A percentile compares a stretch with the other conserved stretches of the same genome.
phyloP scores from a whole-genome alignment of 73 alveolate genomes.

The Paramecium biaurelia region DNA sequence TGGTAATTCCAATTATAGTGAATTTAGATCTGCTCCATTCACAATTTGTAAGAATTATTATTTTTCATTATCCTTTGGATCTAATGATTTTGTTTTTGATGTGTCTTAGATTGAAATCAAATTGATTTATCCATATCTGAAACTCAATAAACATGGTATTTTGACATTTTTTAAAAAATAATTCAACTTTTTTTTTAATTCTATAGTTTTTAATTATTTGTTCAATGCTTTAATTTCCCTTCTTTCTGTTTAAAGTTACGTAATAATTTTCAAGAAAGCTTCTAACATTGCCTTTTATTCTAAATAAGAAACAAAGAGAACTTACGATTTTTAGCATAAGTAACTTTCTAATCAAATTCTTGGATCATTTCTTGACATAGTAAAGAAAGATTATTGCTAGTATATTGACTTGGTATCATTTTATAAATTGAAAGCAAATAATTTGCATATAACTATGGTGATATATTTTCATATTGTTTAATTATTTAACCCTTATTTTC shows the following conservation, averaged over 20 bases:
- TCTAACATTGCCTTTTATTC: background rate
- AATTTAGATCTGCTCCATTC: background rate
- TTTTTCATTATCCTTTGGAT: constrained; percentile 25
- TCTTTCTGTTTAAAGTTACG: background rate
- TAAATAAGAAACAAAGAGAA: background rate
- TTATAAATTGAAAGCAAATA: constrained; percentile 31
- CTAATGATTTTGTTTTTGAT: background rate
- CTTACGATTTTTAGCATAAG: background rate
- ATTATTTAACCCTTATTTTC: constrained; percentile 20
- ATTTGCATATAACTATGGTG: constrained; percentile 32
- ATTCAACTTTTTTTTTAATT: background rate
- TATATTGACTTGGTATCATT: constrained; percentile 35
- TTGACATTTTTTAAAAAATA: constrained; percentile 4
- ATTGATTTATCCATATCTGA: background rate
- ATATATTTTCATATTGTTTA: constrained; percentile 29
- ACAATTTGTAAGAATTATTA: background rate
- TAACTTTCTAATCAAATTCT: background rate
- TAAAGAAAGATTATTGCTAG: background rate
- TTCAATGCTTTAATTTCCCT: background rate
- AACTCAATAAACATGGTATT: constrained; percentile 14
- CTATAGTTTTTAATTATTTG: background rate
- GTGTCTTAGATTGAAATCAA: background rate
- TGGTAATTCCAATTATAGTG: background rate
- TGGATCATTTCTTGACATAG: constrained; percentile 4
- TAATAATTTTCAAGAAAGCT: background rate